phyloP scores from a whole-genome alignment of 202 grass and related monocot species.

The Digitaria exilis region DNA sequence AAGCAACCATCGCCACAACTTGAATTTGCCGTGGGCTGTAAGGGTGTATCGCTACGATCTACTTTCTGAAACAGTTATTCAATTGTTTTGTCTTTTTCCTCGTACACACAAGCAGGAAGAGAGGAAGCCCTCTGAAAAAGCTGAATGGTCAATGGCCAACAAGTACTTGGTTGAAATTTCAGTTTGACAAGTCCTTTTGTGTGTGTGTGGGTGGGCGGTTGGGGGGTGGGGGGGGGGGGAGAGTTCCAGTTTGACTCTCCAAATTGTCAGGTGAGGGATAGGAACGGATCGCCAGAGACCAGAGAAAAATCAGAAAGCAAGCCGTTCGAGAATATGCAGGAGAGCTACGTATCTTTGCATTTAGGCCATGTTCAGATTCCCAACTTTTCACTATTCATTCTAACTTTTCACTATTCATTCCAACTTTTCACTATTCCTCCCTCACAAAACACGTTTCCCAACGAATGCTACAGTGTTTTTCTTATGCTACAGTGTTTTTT shows the following conservation, averaged over 20 bases:
- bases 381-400: too few species aligned
- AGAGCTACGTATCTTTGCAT: too few species aligned
- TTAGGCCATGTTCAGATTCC: too few species aligned
- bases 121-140: neutral
- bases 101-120: neutral
- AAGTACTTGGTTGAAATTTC: neutral
- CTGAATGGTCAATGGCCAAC: neutral
- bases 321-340: too few species aligned
- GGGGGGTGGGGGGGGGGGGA: too few species aligned
- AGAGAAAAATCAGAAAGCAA: neutral
- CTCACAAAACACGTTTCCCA: too few species aligned
- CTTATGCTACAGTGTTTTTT: too few species aligned
- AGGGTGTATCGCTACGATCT: neutral
- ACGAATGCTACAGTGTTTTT: too few species aligned
- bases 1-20: neutral
- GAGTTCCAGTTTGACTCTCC: neutral
- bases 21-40: neutral
- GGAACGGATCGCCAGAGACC: neutral
- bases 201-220: too few species aligned
- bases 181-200: slow-evolving; percentile 10
- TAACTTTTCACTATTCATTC: too few species aligned
- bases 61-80: neutral
- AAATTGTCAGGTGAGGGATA: neutral
- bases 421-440: too few species aligned
- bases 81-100: neutral